Conservation (phyloP, 2,329 filamentous ascomycete genomes). For the Hypoxylon sp. region DNA sequence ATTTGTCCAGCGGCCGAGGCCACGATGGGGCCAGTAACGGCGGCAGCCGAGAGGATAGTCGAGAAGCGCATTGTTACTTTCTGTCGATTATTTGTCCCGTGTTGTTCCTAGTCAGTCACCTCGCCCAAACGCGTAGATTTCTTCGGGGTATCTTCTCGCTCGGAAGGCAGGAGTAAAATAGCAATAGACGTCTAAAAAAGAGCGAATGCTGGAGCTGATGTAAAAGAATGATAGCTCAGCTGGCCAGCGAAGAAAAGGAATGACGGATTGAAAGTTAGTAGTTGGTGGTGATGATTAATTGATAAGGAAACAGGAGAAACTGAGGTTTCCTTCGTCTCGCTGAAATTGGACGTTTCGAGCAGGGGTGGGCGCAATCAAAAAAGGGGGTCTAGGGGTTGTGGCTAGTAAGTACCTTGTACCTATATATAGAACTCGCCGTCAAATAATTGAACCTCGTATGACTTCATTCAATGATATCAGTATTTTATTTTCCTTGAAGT, state of each 20-base stretch:
- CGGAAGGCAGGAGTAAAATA: constrained; percentile 7
- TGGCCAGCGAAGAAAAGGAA: constrained; percentile 32
- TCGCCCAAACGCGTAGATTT: constrained; percentile 18
- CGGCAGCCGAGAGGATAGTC: constrained; percentile 50
- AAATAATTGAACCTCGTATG: background rate
- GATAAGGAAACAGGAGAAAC: constrained; percentile 28
- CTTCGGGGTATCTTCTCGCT: constrained; percentile 25
- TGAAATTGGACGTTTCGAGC: constrained; percentile 45
- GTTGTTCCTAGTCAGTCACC: constrained; percentile 3
- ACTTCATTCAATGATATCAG: background rate
- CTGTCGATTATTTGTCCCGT: constrained; percentile 7
- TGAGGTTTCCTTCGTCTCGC: constrained; percentile 22
- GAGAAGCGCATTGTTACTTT: constrained; percentile 58
- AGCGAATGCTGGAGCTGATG: constrained; percentile 35
- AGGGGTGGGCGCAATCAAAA: constrained; percentile 33
- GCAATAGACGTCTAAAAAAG: constrained; percentile 27
- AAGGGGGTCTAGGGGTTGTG: constrained; percentile 32
- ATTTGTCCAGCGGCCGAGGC: constrained; percentile 62
- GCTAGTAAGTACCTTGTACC: constrained; percentile 24
- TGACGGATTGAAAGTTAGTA: constrained; percentile 9
- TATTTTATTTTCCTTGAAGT: background rate
- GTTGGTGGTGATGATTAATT: constrained; percentile 7
- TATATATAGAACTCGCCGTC: background rate
- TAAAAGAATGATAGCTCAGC: constrained; percentile 27
- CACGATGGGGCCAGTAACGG: constrained; percentile 51